Percentiles rank a stretch among this genome's conserved stretches.
phyloP scores from a whole-genome alignment of 176 grass and related monocot genomes.

The Oryza glaberrima region DNA sequence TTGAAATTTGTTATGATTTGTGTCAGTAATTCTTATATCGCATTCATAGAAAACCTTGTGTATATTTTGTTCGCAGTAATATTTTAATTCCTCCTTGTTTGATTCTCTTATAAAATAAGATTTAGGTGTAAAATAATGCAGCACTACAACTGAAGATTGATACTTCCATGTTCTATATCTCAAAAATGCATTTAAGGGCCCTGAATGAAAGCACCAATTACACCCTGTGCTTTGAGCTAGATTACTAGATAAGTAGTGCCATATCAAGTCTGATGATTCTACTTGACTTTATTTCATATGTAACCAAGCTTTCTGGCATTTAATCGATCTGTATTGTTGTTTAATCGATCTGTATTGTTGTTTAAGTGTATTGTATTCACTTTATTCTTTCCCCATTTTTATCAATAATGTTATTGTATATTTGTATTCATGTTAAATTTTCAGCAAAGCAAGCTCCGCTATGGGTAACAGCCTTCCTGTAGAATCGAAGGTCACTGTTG shows the following conservation, averaged over 20 bases:
- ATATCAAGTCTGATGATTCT: neutral
- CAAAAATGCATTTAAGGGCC: neutral
- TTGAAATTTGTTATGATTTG: neutral
- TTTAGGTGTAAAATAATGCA: neutral
- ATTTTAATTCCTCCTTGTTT: neutral
- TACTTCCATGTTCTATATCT: neutral
- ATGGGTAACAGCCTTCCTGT: constrained; percentile 31
- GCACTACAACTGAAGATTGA: neutral
- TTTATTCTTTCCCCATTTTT: constrained; percentile 2
- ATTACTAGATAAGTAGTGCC: neutral
- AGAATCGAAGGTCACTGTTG: neutral
- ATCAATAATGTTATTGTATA: neutral
- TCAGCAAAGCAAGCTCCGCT: constrained; percentile 18
- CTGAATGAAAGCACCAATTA: neutral
- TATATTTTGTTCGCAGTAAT: neutral
- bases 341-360: neutral
- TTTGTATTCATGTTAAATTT: constrained; percentile 33
- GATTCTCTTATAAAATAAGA: neutral
- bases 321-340: neutral
- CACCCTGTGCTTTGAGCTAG: too few species aligned
- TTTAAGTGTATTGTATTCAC: neutral
- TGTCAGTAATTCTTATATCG: neutral
- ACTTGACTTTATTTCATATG: neutral
- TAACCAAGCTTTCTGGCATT: neutral
- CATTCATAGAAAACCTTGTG: neutral